Conservation (phyloP, 768 basidiomycete species). For the Suillus subaureus region DNA sequence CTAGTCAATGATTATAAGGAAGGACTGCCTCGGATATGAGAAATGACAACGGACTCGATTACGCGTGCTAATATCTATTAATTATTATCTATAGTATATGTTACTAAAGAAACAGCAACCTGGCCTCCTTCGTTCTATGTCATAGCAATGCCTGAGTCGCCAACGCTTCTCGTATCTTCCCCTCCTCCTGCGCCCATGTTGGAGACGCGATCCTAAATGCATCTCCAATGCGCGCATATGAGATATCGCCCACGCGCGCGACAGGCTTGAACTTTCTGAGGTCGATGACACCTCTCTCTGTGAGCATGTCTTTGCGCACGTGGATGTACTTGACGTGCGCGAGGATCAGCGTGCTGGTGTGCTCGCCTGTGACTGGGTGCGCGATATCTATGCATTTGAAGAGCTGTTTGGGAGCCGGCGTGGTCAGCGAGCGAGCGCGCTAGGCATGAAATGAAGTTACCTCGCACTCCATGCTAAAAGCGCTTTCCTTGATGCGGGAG, state of each 20-base stretch:
- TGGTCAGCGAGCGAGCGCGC: neutral
- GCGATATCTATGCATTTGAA: constrained; percentile 38
- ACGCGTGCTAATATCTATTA: neutral
- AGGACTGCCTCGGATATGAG: neutral
- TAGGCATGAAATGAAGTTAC: too few relatives aligned
- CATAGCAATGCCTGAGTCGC: neutral
- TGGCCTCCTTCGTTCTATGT: neutral
- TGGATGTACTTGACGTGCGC: constrained; percentile 43
- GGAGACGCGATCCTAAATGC: constrained; percentile 27
- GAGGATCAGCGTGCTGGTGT: constrained; percentile 37
- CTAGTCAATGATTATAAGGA: too few relatives aligned
- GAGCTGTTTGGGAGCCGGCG: constrained; percentile 28
- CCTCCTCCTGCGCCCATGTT: constrained; percentile 19
- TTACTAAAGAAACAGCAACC: neutral
- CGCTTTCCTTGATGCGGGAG: too few relatives aligned
- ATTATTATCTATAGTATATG: neutral
- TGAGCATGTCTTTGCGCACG: constrained; percentile 43
- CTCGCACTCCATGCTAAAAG: too few relatives aligned
- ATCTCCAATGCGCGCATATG: constrained; percentile 36
- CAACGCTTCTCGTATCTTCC: neutral
- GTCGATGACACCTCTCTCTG: constrained; percentile 37
- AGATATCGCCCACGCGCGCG: constrained; percentile 40
- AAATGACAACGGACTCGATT: neutral
- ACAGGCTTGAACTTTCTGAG: constrained; percentile 38
- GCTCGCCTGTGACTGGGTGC: constrained; percentile 28